These are phyloP conservation scores for Monosporozyma aquatica DNA, from an alignment of 805 yeast species.

Conservation along the genomic window DNA sequence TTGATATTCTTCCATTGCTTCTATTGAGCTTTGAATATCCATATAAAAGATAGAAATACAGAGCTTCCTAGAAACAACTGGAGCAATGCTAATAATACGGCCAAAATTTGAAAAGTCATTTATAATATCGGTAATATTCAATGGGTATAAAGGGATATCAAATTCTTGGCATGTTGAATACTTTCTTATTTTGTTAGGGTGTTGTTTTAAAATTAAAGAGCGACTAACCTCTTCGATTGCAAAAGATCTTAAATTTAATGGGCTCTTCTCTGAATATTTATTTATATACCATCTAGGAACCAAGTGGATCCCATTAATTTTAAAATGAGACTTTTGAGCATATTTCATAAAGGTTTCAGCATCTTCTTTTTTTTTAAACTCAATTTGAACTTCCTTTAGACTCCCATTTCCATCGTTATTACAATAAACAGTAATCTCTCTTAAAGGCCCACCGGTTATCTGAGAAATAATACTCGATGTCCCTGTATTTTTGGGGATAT, in stretches of 20 bases:
- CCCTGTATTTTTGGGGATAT: constrained; percentile 38
- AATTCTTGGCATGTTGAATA: constrained; percentile 4
- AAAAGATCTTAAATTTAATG: background rate
- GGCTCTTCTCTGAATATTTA: constrained; percentile 19
- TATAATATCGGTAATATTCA: constrained; percentile 38
- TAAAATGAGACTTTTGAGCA: constrained; percentile 44
- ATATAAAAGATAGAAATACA: constrained; percentile 53
- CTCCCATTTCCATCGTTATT: constrained; percentile 31
- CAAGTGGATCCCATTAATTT: constrained; percentile 49
- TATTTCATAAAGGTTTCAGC: constrained; percentile 48
- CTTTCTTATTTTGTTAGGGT: constrained; percentile 2
- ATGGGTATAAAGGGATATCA: constrained; percentile 33
- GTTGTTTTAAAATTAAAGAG: constrained; percentile 42
- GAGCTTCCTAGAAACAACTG: constrained; percentile 57
- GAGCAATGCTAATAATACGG: constrained; percentile 48
- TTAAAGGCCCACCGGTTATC: constrained; percentile 63
- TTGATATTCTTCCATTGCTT: constrained; percentile 43
- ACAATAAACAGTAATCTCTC: background rate
- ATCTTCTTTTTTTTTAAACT: constrained; percentile 43
- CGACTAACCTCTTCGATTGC: background rate
- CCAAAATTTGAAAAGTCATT: constrained; percentile 52
- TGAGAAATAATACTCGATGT: constrained; percentile 44
- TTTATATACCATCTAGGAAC: constrained; percentile 37
- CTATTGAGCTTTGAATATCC: constrained; percentile 50
- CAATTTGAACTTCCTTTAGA: constrained; percentile 26